Conservation (phyloP, 495 filamentous ascomycete species). For the Penicillium salamii region DNA sequence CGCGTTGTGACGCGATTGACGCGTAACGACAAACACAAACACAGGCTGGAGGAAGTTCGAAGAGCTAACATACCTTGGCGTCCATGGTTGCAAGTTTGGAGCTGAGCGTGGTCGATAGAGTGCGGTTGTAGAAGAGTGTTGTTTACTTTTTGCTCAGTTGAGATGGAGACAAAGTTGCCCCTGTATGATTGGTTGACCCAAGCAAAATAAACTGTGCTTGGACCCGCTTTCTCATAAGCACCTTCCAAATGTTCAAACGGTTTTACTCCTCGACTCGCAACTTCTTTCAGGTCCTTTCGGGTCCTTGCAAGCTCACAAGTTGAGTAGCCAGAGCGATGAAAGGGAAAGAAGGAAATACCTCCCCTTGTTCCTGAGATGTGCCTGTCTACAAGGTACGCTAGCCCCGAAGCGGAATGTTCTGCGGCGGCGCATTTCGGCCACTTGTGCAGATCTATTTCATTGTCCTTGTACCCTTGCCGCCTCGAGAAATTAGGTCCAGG, state of each 20-base stretch:
- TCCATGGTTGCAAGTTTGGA: constrained; percentile 28
- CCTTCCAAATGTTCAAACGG: no score
- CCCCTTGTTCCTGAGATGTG: constrained; percentile 3
- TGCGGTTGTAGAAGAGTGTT: constrained; percentile 16
- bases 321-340: background rate
- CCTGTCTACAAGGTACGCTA: constrained; percentile 5
- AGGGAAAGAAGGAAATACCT: background rate
- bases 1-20: constrained; percentile 1
- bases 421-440: background rate
- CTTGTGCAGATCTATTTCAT: background rate
- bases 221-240: constrained; percentile 1
- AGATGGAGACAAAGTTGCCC: constrained; percentile 12
- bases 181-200: constrained; percentile 15
- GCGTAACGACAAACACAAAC: background rate
- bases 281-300: no score
- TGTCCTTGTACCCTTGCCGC: background rate
- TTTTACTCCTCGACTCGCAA: no score
- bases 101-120: constrained; percentile 6
- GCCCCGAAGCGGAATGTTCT: background rate
- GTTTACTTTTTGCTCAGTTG: constrained; percentile 38
- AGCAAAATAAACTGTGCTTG: constrained; percentile 29
- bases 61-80: constrained; percentile 37
- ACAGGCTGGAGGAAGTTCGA: constrained; percentile 1
- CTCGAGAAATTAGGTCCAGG: background rate
- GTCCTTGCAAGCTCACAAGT: no score